Evolutionary conservation across 2,329 filamentous ascomycete genomes (phyloP).

Genomic region (Sclerotinia sclerotiorum): DNA sequence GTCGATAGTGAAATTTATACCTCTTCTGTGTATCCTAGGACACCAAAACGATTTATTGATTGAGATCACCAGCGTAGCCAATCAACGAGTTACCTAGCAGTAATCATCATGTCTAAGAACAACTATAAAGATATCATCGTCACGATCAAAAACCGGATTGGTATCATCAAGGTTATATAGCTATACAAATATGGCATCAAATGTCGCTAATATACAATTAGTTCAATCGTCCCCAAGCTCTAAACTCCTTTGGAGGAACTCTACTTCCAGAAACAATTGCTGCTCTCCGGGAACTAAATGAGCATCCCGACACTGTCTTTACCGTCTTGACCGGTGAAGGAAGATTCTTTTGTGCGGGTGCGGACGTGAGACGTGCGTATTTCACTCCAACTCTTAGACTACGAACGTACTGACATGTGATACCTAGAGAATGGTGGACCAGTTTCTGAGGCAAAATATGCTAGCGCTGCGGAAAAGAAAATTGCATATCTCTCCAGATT

Average conservation of each 20-base stretch:
- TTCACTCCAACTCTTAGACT: background rate
- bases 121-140: slow-evolving; percentile 47
- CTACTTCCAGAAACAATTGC: slow-evolving; percentile 46
- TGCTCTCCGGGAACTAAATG: slow-evolving; percentile 47
- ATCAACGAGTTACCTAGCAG: background rate
- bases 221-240: slow-evolving; percentile 50
- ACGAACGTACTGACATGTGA: background rate
- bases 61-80: background rate
- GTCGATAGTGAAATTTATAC: background rate
- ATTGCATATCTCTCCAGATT: slow-evolving; percentile 32
- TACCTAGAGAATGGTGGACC: slow-evolving; percentile 20
- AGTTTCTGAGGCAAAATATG: slow-evolving; percentile 24
- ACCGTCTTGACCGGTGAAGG: slow-evolving; percentile 53
- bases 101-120: slow-evolving; percentile 25
- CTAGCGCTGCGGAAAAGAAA: slow-evolving; percentile 35
- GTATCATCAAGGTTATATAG: slow-evolving; percentile 45
- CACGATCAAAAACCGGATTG: slow-evolving; percentile 46
- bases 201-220: slow-evolving; percentile 43
- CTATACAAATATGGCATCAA: background rate
- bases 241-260: slow-evolving; percentile 51
- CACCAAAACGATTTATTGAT: background rate
- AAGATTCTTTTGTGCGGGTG: slow-evolving; percentile 51
- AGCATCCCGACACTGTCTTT: slow-evolving; percentile 50
- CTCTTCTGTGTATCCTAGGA: too few relatives aligned
- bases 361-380: slow-evolving; percentile 46